Base-by-base conservation (phyloP, 257 asterid species). In the Solanum tarapatanum region DNA sequence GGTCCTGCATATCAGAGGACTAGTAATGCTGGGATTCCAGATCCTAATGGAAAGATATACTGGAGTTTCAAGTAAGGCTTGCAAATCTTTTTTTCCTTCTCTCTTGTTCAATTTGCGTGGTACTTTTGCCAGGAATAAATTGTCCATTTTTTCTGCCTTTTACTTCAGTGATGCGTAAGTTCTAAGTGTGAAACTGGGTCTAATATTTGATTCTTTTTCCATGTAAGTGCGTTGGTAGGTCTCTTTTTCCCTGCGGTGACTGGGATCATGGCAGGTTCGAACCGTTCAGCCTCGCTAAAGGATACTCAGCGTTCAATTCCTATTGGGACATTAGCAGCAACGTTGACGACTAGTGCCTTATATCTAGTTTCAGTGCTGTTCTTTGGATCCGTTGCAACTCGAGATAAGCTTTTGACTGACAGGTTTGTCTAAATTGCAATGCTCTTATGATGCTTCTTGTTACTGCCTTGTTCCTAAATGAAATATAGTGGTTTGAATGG, bases 191-290 rank as follows among this genome's bases (percentile, higher is more conserved):
- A 66, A 77, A 16, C 17, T 87, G 86, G 89, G 66, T 88, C 96
- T 92, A 89, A 94, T 91, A 88, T 45, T 84, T 64, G 76, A 23
- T 70, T 73, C 85, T 86, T 84, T 89, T 80, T 82, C 90, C 75
- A 91, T 93, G 85, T 87, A 97, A 97, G 99, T 92, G 98, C 99
- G 87, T 91, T 97, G 96, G 98, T 97, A 79, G 99, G 99, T 87
- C 98, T 97, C 74, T 97, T 97, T 93, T 97, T 97, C 93, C 99
- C 99, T 87, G 99, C 99, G 88, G 99, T 97, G 79, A 97, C 99
- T 14, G 99, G 99, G 90, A 97, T 97, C 91, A 97, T 97, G 99
- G 99, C 99, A 88, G 99, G 99, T 91, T 97, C 99, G 88, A 97
- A 97, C 89, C 98, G 99, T 87, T 97, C 99, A 85, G 98, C 99